Conservation (phyloP, 805 yeast genomes). For the Kodamaea neixiangensis region DNA sequence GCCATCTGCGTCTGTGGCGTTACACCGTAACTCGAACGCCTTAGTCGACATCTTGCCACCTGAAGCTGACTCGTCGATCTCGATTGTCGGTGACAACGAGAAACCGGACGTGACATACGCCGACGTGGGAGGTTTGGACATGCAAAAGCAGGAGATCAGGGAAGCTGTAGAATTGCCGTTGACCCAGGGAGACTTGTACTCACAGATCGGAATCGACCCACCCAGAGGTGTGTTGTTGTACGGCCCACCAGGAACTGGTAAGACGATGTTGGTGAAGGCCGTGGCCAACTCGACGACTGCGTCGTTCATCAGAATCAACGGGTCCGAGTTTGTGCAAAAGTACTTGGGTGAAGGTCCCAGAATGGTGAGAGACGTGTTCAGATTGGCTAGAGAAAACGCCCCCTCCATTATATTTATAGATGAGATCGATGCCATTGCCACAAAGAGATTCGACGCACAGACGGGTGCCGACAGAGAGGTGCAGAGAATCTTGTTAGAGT, state of each 20-base stretch:
- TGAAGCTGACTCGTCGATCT: slow-evolving; percentile 95
- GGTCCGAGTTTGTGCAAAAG: slow-evolving; percentile 97
- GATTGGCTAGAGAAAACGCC: slow-evolving; percentile 95
- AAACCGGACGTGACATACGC: slow-evolving; percentile 92
- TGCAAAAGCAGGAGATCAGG: slow-evolving; percentile 98
- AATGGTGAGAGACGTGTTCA: slow-evolving; percentile 98
- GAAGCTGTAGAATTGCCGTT: slow-evolving; percentile 98
- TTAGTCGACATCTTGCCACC: slow-evolving; percentile 97
- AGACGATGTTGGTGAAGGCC: slow-evolving; percentile 98
- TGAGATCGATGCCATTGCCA: slow-evolving; percentile 98
- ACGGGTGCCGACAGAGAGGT: slow-evolving; percentile 99
- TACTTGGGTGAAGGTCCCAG: slow-evolving; percentile 99
- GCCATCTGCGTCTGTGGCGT: slow-evolving; percentile 93
- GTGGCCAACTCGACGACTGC: slow-evolving; percentile 97
- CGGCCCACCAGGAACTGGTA: slow-evolving; percentile 99
- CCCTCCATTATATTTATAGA: slow-evolving; percentile 97
- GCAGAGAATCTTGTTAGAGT: slow-evolving; percentile 93
- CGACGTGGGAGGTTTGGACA: slow-evolving; percentile 97
- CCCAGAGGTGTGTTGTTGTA: slow-evolving; percentile 96
- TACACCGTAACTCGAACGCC: slow-evolving; percentile 98
- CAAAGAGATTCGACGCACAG: slow-evolving; percentile 98
- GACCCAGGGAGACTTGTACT: slow-evolving; percentile 92
- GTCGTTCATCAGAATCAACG: slow-evolving; percentile 92
- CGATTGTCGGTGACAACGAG: slow-evolving; percentile 93
- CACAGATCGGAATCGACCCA: slow-evolving; percentile 98